A percentile compares a stretch with the other conserved stretches of the same genome.
Evolutionary conservation across 805 yeast species (phyloP).

Genomic region (Myxozyma neotropica): DNA sequence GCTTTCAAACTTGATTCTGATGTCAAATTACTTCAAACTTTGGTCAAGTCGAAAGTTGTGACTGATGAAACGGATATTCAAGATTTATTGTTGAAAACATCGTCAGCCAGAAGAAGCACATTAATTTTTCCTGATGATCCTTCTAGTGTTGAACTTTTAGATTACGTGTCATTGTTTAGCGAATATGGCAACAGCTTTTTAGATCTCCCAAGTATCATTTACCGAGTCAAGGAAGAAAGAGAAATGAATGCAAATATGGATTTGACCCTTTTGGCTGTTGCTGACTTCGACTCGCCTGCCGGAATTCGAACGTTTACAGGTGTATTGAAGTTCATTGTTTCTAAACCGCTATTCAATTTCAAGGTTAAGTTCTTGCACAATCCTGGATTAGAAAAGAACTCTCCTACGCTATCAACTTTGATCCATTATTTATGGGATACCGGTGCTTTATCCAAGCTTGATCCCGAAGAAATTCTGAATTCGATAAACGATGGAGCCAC

Average conservation of each 20-base stretch:
- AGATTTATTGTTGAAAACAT: slow-evolving; percentile 49
- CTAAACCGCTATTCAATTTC: slow-evolving; percentile 1
- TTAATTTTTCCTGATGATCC: slow-evolving; percentile 54
- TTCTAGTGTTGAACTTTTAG: slow-evolving; percentile 41
- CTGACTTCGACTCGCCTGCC: slow-evolving; percentile 27
- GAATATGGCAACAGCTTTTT: neutral
- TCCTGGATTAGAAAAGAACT: slow-evolving; percentile 22
- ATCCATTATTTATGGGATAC: slow-evolving; percentile 14
- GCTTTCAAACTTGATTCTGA: slow-evolving; percentile 52
- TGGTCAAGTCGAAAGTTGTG: slow-evolving; percentile 39
- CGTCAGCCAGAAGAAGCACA: slow-evolving; percentile 52
- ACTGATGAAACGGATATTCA: slow-evolving; percentile 40
- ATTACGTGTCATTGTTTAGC: slow-evolving; percentile 26
- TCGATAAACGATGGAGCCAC: slow-evolving; percentile 3
- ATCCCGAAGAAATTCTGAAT: slow-evolving; percentile 12
- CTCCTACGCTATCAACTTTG: slow-evolving; percentile 27
- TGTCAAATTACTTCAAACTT: slow-evolving; percentile 40
- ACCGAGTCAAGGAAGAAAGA: slow-evolving; percentile 1
- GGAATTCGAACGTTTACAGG: slow-evolving; percentile 21
- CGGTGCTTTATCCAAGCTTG: slow-evolving; percentile 7
- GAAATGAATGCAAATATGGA: slow-evolving; percentile 11
- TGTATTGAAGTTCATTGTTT: slow-evolving; percentile 4
- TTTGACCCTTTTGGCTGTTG: slow-evolving; percentile 16
- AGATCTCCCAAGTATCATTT: slow-evolving; percentile 25
- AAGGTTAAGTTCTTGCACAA: slow-evolving; percentile 20